Evolutionary conservation across 768 basidiomycete genomes (phyloP).

Genomic region (Tulasnella sp.): DNA sequence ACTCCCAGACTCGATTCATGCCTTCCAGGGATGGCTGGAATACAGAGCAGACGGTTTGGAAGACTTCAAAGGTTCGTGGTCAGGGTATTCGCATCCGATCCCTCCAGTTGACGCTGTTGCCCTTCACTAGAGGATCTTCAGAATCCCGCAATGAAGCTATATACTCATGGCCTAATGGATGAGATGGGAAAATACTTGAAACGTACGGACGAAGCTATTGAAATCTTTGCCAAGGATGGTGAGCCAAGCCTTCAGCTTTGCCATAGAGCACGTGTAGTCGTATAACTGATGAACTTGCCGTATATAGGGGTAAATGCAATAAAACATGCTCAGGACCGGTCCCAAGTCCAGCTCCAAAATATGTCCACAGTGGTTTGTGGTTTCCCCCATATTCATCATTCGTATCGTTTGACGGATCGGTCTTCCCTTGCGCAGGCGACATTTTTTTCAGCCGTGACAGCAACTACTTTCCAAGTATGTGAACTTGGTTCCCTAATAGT

Average conservation of each 20-base stretch:
- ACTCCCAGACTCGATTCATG: constrained; percentile 66
- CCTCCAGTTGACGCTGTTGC: too few species aligned
- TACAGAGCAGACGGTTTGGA: constrained; percentile 75
- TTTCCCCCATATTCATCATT: background rate
- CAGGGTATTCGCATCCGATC: too few species aligned
- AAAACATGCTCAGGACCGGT: constrained; percentile 22
- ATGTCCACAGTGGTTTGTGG: constrained; percentile 21
- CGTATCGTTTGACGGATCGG: too few species aligned
- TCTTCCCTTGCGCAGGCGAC: too few species aligned
- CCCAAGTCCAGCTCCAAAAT: constrained; percentile 21
- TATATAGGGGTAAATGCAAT: too few species aligned
- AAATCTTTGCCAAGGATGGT: constrained; percentile 78
- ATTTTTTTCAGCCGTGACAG: constrained; percentile 3
- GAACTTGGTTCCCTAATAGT: too few species aligned
- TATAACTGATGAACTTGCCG: constrained; percentile 52
- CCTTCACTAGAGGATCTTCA: constrained; percentile 59
- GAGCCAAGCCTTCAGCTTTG: too few species aligned
- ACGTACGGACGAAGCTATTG: constrained; percentile 64
- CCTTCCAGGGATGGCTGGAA: constrained; percentile 72
- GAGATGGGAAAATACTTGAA: constrained; percentile 78
- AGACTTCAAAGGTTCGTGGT: constrained; percentile 38
- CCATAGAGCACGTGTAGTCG: too few species aligned
- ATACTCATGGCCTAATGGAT: constrained; percentile 56
- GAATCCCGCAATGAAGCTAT: constrained; percentile 70
- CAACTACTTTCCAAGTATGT: too few species aligned